These are phyloP conservation scores for Cryoendolithus antarcticus DNA, from an alignment of 2,329 filamentous ascomycete species.

Conservation along the genomic window DNA sequence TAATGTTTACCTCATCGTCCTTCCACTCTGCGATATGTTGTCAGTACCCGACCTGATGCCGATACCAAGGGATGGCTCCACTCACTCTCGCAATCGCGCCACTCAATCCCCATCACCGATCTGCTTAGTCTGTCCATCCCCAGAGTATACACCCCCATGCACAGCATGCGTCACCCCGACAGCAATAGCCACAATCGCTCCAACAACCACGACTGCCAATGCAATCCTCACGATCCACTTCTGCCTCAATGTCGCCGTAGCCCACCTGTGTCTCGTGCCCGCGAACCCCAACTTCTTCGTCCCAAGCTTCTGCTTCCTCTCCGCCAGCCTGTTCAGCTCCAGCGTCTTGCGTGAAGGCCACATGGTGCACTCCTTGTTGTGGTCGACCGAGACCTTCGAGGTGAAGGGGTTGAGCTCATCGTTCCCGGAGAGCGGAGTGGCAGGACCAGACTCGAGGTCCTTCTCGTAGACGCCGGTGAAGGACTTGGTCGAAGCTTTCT, in stretches of 20 bases:
- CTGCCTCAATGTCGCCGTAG: constrained; percentile 30
- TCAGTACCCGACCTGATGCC: too few species aligned
- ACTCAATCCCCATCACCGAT: too few species aligned
- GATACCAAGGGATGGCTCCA: too few species aligned
- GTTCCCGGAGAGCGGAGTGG: constrained; percentile 20
- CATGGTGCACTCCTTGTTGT: constrained; percentile 38
- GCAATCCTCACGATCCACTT: constrained; percentile 33
- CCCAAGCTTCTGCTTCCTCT: constrained; percentile 21
- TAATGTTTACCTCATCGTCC: too few species aligned
- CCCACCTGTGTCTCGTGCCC: constrained; percentile 23
- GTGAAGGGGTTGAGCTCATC: constrained; percentile 26
- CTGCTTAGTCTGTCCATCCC: neutral
- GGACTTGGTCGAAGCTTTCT: constrained; percentile 7
- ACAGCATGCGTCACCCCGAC: constrained; percentile 38
- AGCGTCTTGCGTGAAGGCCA: constrained; percentile 39
- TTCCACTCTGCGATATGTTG: too few species aligned
- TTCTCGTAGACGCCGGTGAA: constrained; percentile 20
- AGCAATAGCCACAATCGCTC: constrained; percentile 34
- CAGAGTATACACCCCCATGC: constrained; percentile 22
- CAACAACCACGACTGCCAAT: constrained; percentile 33
- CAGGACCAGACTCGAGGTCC: constrained; percentile 26
- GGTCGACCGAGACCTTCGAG: constrained; percentile 29
- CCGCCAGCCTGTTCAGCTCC: constrained; percentile 27
- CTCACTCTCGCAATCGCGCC: too few species aligned
- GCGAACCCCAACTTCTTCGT: constrained; percentile 25